Evolutionary conservation across 176 grass and related monocot species (phyloP).

Genomic region (Lolium multiflorum): DNA sequence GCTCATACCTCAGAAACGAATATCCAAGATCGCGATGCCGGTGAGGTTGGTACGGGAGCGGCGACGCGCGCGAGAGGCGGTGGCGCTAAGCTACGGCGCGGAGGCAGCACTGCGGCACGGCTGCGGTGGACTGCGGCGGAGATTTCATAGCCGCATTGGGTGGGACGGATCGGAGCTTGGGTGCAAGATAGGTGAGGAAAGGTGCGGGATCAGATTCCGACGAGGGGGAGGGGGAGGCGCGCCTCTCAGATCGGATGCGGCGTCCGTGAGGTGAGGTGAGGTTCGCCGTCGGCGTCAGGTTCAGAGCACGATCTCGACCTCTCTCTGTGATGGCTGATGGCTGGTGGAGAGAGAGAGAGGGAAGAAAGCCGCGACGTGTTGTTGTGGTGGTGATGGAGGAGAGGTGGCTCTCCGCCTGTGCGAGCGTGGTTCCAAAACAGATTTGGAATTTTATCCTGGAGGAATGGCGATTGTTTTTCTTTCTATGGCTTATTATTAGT

Average conservation of each 20-base stretch:
- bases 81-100: neutral
- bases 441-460: constrained; percentile 26
- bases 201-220: constrained; percentile 16
- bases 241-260: constrained; percentile 44
- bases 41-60: constrained; percentile 4
- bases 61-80: neutral
- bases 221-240: neutral
- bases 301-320: constrained; percentile 36
- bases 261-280: neutral
- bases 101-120: neutral
- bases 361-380: constrained; percentile 28
- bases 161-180: constrained; percentile 16
- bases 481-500: neutral
- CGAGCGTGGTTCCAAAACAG: constrained; percentile 31
- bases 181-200: constrained; percentile 9
- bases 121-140: neutral
- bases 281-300: constrained; percentile 24
- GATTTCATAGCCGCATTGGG: constrained; percentile 33
- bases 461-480: neutral
- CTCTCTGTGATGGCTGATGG: neutral
- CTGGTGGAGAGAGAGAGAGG: constrained; percentile 13
- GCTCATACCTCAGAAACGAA: constrained; percentile 4
- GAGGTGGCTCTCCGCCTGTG: neutral
- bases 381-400: constrained; percentile 10
- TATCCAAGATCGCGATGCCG: constrained; percentile 23